Evolutionary conservation across 768 basidiomycete species (phyloP), one percentile per base, ranked within the genome.

Genomic region (Pseudohyphozyma bogoriensis): DNA sequence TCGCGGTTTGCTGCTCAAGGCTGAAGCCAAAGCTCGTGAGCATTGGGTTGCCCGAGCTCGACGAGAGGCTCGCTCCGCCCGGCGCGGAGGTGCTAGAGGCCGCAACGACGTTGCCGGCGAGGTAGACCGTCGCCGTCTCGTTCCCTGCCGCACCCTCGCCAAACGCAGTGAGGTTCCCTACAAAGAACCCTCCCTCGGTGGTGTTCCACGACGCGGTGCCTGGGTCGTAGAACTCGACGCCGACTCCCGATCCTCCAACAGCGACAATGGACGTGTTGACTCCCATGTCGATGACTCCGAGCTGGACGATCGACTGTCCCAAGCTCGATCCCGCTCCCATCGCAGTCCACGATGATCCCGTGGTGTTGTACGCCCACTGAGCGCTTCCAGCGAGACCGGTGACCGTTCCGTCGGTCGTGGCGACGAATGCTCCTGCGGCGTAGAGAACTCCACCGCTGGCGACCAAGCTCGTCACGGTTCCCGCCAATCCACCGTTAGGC

Each of bases 401-500:
- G n/a, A 96, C 89, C 3, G 69, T 67, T 1, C 90, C 90, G 59
- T 92, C 75, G 2, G 73, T 72, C 0, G 89, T 86, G 63, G 86
- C 84, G 1, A 78, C 79, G 76, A 99, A 99, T 0, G 82, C 77
- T 1, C 95, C 95, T n/a, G 89, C 93, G 42, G 92, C 82, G 71
- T 80, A 95, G 15, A 97, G 73, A 24, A 65, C 65, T 15, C 68
- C 79, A 15, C 78, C 75, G 35, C 85, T 68, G 16, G 59, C 69
- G n/a, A 79, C 76, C 42, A 92, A 72, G 0, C 87, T 80, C 12
- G 79, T 77, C 12, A 97, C 88, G 12, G 79, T 73, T 4, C 87
- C 92, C 70, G 92, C 83, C 56, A 97, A 78, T 13, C 95, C 95
- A 31, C 80, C 79, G 16, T 79, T 76, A 0, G 84, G 70, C 22